These are phyloP conservation scores for Eutrema salsugineum DNA, from an alignment of 441 rosid genomes.

Conservation along the genomic window DNA sequence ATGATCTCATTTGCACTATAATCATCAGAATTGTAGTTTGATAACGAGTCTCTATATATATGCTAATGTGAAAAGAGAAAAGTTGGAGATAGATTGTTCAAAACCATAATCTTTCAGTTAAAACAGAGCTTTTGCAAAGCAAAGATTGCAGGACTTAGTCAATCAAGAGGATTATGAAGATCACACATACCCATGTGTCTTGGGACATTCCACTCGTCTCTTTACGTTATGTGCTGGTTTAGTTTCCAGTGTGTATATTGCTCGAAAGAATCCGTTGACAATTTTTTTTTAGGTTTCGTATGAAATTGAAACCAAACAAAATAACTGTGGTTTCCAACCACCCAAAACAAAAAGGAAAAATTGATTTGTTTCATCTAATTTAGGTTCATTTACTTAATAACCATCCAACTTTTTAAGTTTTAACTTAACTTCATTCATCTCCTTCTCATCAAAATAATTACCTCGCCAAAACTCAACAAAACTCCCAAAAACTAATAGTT, in stretches of 20 bases:
- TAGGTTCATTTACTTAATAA: not conserved
- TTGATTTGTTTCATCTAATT: not conserved
- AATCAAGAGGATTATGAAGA: too few species aligned
- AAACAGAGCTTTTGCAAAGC: not conserved
- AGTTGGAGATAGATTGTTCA: not conserved
- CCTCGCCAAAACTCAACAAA: not conserved
- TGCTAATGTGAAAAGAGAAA: not conserved
- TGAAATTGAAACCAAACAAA: too few species aligned
- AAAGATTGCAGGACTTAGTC: too few species aligned
- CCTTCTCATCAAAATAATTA: not conserved
- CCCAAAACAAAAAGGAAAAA: too few species aligned
- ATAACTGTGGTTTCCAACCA: too few species aligned
- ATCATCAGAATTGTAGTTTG: constrained; percentile 5
- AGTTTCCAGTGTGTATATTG: too few species aligned
- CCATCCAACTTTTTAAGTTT: not conserved
- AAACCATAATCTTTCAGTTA: not conserved
- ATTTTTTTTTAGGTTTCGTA: too few species aligned
- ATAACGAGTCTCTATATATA: not conserved
- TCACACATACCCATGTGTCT: too few species aligned
- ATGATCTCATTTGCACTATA: not conserved
- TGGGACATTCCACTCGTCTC: too few species aligned
- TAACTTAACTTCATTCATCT: not conserved
- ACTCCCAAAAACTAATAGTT: not conserved
- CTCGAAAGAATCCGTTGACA: too few species aligned
- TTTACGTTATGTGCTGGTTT: too few species aligned